Evolutionary conservation across 495 filamentous ascomycete species (phyloP), one percentile per base, ranked within the genome.

Genomic region (Entonaema liquescens): DNA sequence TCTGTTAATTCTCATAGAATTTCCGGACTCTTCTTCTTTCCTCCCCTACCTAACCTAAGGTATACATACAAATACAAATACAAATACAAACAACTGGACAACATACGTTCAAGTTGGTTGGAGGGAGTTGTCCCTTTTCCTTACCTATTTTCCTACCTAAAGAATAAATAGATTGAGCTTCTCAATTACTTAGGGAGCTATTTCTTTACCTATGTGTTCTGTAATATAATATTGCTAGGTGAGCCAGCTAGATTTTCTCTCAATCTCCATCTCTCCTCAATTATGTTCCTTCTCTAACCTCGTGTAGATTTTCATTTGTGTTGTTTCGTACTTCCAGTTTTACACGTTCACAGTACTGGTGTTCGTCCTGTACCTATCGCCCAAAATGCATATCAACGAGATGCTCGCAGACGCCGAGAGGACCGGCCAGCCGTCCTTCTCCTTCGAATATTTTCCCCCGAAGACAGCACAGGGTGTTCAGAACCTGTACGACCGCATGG

Each of bases 401-500:
- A 98, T 97, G 86, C 85, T 99, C 70, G 87, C 91, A 68, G 92
- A 95, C 74, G 91, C 93, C 82, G 86, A 93, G 74, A 80, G 78
- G 82, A 86, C 90, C 66, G 88, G 88, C 77, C 87, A 89, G 70
- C 90, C 94, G 53, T 93, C 92, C 60, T 97, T 98, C 86, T 98
- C 96, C 29, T 99, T 99, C 79, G 96, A 99, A 82, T 99, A 97
- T 85, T 99, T 98, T 81, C 95, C 96, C 50, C 96, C 96, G n/a
- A 99, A 99, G 83, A 99, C 96, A 0, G 95, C 95, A 1, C 92
- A 93, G 85, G 96, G 96, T 87, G 95, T 99, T 8, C 96, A 98
- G 84, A 99, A 99, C 78, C 89, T 99, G 61, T 99, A 99, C 83
- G 96, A 99, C 78, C 91, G 94, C 73, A 98, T 99, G 92, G 94